A percentile compares a stretch with the other conserved stretches of the same genome.
phyloP scores from a whole-genome alignment of 768 basidiomycete genomes.

The Epithele typhae region DNA sequence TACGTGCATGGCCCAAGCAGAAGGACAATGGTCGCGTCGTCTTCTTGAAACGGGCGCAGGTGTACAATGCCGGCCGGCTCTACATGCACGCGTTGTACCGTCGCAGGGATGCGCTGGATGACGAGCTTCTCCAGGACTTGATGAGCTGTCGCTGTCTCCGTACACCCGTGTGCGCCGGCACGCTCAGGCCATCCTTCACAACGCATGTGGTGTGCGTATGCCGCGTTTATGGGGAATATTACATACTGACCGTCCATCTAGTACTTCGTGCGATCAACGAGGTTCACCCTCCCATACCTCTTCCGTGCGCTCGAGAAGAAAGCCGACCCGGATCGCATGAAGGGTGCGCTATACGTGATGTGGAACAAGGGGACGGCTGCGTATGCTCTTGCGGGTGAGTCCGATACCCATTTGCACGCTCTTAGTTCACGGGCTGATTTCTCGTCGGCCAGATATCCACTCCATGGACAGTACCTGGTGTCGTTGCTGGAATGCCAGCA shows the following conservation, averaged over 20 bases:
- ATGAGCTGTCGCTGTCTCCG: conserved; percentile 74
- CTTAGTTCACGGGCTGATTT: not conserved
- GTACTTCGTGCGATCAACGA: conserved; percentile 71
- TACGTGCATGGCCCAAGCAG: conserved; percentile 66
- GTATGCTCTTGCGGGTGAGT: conserved; percentile 64
- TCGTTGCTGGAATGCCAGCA: conserved; percentile 73
- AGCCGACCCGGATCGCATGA: conserved; percentile 89
- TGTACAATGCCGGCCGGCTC: conserved; percentile 71
- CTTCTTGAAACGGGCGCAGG: conserved; percentile 72
- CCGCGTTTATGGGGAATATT: conserved; percentile 29
- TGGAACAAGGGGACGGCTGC: conserved; percentile 68
- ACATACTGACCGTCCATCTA: conserved; percentile 20
- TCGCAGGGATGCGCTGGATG: conserved; percentile 68
- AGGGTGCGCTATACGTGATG: conserved; percentile 84
- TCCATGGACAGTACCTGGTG: conserved; percentile 56
- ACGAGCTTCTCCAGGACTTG: conserved; percentile 60
- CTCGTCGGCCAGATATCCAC: conserved; percentile 42
- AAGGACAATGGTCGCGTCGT: conserved; percentile 72
- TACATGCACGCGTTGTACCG: conserved; percentile 78
- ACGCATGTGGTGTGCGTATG: conserved; percentile 63
- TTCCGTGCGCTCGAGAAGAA: conserved; percentile 65
- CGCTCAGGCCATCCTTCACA: conserved; percentile 62
- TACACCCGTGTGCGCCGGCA: conserved; percentile 76
- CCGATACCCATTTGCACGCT: too few relatives aligned
- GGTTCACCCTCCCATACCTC: conserved; percentile 55